Evolutionary conservation across 176 grass and related monocot genomes (phyloP), one percentile per base, ranked within the genome.

Genomic region (Carex scoparia): DNA sequence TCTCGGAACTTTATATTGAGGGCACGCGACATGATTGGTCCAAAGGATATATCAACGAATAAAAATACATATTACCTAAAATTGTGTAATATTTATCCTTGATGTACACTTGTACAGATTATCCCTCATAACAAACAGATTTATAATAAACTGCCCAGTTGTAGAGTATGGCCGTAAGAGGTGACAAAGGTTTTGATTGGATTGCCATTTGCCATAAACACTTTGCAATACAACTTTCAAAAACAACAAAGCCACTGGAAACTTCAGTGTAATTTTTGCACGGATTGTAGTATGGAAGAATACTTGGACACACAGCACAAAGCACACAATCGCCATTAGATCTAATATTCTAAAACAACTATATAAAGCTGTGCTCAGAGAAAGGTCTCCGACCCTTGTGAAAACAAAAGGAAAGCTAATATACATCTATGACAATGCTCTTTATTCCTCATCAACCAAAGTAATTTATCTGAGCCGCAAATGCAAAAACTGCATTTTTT

Each of bases 401-500:
- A 71, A 57, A 8, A 16, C 9, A 7, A 57, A 33, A 55, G 14
- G 40, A 40, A 18, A 56, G 28, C 28, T 57, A 78, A 78, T 57
- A 57, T 78, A 78, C 74, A 78, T 57, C 51, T 57, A 49, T 74
- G 23, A 78, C 51, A 78, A 78, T 77, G 48, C 33, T 54, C 48
- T 77, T 72, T 56, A 77, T 77, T 77, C 73, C 49, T 56, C 46
- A 32, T 56, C 27, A 77, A 55, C 49, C 9, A 77, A 77, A 77
- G 8, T 16, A 33, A 33, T 28, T 77, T 77, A 55, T 31, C 8
- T 55, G 27, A 32, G 73, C 73, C 49, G 73, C 49, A 76, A 54
- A 76, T 76, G 72, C 48, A 32, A 23, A 56, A 54, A 77, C 19
- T 27, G 33, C 67, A 54, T 19, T 76, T 31, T 53, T 31, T 63